Evolutionary conservation across 164 flowering plant genomes (phyloP).

Genomic region (Protea cynaroides): DNA sequence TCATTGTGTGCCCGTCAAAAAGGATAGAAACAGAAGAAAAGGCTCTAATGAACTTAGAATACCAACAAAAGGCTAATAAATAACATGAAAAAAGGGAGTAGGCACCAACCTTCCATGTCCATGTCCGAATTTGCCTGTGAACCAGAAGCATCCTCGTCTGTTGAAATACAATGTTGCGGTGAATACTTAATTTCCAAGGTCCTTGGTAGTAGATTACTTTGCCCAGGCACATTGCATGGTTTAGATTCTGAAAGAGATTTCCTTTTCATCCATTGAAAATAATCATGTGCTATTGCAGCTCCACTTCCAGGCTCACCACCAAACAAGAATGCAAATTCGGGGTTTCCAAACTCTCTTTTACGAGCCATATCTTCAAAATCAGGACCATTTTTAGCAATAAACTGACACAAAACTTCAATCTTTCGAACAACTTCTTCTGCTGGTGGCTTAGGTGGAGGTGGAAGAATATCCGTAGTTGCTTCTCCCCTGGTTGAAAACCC

Average conservation of each 20-base stretch:
- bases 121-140: slow-evolving; percentile 74
- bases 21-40: background rate
- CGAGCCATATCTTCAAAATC: slow-evolving; percentile 35
- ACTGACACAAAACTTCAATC: slow-evolving; percentile 42
- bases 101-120: slow-evolving; percentile 85
- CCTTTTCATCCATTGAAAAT: slow-evolving; percentile 47
- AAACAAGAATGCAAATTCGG: slow-evolving; percentile 44
- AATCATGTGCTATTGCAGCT: slow-evolving; percentile 45
- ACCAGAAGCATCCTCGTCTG: slow-evolving; percentile 18
- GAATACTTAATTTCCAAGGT: slow-evolving; percentile 19
- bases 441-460: slow-evolving; percentile 41
- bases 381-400: slow-evolving; percentile 49
- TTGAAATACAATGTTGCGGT: slow-evolving; percentile 6
- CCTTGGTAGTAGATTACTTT: slow-evolving; percentile 6
- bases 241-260: slow-evolving; percentile 22
- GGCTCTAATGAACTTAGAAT: background rate
- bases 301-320: slow-evolving; percentile 60
- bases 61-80: background rate
- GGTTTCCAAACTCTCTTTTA: slow-evolving; percentile 34
- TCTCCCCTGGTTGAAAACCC: slow-evolving; percentile 11
- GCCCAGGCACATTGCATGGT: slow-evolving; percentile 8
- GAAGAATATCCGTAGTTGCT: slow-evolving; percentile 14
- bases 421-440: slow-evolving; percentile 31
- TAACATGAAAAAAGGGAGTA: background rate
- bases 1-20: too few relatives aligned